phyloP scores from a whole-genome alignment of 345 rosid genomes.

The Boechera retrofracta region DNA sequence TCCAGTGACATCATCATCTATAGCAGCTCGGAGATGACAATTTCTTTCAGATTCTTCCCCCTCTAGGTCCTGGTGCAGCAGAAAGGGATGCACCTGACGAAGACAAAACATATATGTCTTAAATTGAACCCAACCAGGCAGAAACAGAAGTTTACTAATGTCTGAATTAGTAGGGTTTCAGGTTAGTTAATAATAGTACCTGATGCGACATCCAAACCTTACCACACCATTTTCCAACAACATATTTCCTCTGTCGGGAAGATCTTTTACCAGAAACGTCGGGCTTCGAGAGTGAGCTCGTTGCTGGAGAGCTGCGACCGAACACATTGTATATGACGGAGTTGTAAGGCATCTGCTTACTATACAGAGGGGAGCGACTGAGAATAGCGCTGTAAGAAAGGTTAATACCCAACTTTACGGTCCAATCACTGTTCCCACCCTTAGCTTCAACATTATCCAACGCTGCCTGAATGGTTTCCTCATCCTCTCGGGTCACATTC shows the following conservation, averaged over 20 bases:
- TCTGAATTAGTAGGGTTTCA: conserved; percentile 4
- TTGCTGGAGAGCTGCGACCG: conserved; percentile 69
- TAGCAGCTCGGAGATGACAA: conserved; percentile 42
- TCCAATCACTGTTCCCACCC: conserved; percentile 89
- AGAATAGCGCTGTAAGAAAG: conserved; percentile 85
- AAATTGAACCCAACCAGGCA: conserved; percentile 4
- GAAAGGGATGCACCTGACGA: conserved; percentile 79
- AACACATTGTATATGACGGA: conserved; percentile 80
- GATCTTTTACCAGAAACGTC: conserved; percentile 57
- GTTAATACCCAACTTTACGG: conserved; percentile 85
- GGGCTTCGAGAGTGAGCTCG: conserved; percentile 52
- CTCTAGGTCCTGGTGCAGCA: conserved; percentile 57
- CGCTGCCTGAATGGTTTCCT: conserved; percentile 66
- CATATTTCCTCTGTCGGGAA: conserved; percentile 70
- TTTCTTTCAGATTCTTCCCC: conserved; percentile 63
- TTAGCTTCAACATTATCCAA: conserved; percentile 78
- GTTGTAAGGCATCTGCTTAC: conserved; percentile 97
- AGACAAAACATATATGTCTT: conserved; percentile 30
- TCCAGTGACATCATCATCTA: conserved; percentile 57
- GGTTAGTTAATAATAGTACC: conserved; percentile 43
- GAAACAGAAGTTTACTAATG: conserved; percentile 19
- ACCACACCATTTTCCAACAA: conserved; percentile 97
- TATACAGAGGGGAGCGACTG: conserved; percentile 79
- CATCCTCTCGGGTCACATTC: conserved; percentile 72
- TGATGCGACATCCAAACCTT: conserved; percentile 98